Percentiles rank a stretch among this genome's conserved stretches.
These are phyloP conservation scores for Lentinula sp. DNA, from an alignment of 768 basidiomycete genomes.

Conservation along the genomic window DNA sequence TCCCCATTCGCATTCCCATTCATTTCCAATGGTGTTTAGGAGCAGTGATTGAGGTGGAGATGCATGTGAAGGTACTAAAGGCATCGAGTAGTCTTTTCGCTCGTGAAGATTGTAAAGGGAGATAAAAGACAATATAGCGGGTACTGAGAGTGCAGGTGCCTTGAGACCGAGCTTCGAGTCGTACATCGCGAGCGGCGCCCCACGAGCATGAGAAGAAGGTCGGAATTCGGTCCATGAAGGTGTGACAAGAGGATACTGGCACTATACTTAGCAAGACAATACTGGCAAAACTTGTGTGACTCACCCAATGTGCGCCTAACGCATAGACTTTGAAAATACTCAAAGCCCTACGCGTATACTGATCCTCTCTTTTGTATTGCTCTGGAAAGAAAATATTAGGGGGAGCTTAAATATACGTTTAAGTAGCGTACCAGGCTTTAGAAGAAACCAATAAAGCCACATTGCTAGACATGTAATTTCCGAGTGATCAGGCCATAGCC, in stretches of 20 bases:
- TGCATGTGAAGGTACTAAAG: conserved; percentile 23
- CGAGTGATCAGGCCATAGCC: conserved; percentile 53
- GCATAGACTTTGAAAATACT: conserved; percentile 56
- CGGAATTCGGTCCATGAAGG: conserved; percentile 56
- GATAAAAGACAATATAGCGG: conserved; percentile 69
- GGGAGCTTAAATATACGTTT: neutral
- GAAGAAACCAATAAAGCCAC: conserved; percentile 77
- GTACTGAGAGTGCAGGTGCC: conserved; percentile 58
- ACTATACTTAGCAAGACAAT: neutral
- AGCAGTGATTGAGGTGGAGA: conserved; percentile 1
- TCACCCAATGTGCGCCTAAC: conserved; percentile 58
- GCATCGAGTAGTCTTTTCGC: conserved; percentile 22
- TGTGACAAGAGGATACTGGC: conserved; percentile 55
- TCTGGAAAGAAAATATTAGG: conserved; percentile 25
- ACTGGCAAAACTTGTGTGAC: conserved; percentile 16
- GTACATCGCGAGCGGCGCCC: conserved; percentile 24
- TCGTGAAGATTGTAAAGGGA: conserved; percentile 37
- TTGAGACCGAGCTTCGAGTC: conserved; percentile 43
- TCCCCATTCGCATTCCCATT: conserved; percentile 72
- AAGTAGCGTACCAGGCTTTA: conserved; percentile 47
- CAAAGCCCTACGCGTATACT: conserved; percentile 36
- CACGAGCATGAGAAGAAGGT: conserved; percentile 22
- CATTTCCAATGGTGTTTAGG: conserved; percentile 28
- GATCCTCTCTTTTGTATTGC: conserved; percentile 35
- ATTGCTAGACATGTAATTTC: conserved; percentile 54